Percentiles rank a stretch among this genome's conserved stretches.
phyloP scores from a whole-genome alignment of 2,329 filamentous ascomycete species.

The Aspergillus oerlinghausenensis region DNA sequence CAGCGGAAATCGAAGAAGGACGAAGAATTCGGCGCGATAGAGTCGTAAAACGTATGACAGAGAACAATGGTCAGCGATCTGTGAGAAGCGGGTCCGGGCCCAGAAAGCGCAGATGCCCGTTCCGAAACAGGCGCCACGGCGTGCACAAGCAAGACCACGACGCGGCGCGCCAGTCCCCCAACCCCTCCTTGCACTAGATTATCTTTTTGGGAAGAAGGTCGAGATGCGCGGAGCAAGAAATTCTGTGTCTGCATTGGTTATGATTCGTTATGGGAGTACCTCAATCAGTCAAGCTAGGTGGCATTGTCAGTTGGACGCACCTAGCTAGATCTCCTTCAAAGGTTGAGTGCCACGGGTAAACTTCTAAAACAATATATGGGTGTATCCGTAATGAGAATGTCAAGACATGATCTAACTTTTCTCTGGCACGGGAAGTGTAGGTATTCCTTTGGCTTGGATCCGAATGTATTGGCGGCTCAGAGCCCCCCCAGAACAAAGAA shows the following conservation, averaged over 20 bases:
- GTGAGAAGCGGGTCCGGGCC: not conserved
- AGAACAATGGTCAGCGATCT: not conserved
- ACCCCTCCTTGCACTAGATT: not conserved
- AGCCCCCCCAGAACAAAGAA: not conserved
- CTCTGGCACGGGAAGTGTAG: too few relatives aligned
- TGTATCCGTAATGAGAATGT: too few relatives aligned
- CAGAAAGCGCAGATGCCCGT: not conserved
- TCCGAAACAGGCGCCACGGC: not conserved
- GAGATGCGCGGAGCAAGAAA: not conserved
- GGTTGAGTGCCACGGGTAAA: too few relatives aligned
- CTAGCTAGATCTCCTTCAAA: not conserved
- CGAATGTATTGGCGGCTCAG: too few relatives aligned
- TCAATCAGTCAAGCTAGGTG: not conserved
- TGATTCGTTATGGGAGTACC: too few relatives aligned
- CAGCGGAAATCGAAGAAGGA: constrained; percentile 3
- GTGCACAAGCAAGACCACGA: not conserved
- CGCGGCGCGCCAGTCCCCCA: not conserved
- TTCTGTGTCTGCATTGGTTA: not conserved
- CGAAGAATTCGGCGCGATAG: constrained; percentile 1
- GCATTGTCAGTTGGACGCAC: not conserved
- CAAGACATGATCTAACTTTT: too few relatives aligned
- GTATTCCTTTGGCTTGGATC: too few relatives aligned
- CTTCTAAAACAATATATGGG: not conserved
- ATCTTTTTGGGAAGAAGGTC: not conserved
- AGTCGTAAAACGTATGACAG: not conserved